Conservation (phyloP, 768 basidiomycete species). For the Solioccasus polychromus region DNA sequence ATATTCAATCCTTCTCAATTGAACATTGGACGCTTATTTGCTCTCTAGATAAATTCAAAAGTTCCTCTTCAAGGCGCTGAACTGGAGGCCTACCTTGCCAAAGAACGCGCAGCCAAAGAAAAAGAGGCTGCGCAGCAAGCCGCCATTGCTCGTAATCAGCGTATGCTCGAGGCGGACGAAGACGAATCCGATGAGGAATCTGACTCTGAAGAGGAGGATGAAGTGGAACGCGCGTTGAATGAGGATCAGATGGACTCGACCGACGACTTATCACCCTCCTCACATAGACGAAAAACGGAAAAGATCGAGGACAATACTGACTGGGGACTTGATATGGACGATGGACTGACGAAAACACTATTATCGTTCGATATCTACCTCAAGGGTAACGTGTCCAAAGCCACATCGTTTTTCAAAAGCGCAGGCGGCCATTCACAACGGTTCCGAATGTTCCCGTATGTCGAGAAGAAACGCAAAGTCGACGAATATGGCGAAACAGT, state of each 20-base stretch:
- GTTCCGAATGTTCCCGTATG: constrained; percentile 96
- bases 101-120: constrained; percentile 74
- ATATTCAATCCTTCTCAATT: constrained; percentile 13
- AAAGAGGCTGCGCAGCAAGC: constrained; percentile 86
- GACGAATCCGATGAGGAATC: constrained; percentile 75
- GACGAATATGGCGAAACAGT: constrained; percentile 96
- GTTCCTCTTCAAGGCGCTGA: constrained; percentile 87
- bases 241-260: constrained; percentile 47
- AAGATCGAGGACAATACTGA: constrained; percentile 53
- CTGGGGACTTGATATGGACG: constrained; percentile 76
- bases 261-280: constrained; percentile 28
- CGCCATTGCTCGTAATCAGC: constrained; percentile 74
- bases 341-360: constrained; percentile 66
- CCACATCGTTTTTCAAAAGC: constrained; percentile 85
- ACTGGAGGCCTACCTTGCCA: constrained; percentile 74
- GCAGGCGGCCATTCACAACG: constrained; percentile 68
- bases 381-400: constrained; percentile 90
- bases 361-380: constrained; percentile 95
- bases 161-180: constrained; percentile 93
- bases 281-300: constrained; percentile 42
- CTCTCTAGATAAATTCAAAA: constrained; percentile 75
- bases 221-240: constrained; percentile 48
- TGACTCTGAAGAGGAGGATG: constrained; percentile 66
- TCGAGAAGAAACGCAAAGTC: constrained; percentile 87
- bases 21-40: constrained; percentile 2